A percentile compares a stretch with the other conserved stretches of the same genome.
phyloP scores from a whole-genome alignment of 164 flowering plant species.

The Cinnamomum chago region DNA sequence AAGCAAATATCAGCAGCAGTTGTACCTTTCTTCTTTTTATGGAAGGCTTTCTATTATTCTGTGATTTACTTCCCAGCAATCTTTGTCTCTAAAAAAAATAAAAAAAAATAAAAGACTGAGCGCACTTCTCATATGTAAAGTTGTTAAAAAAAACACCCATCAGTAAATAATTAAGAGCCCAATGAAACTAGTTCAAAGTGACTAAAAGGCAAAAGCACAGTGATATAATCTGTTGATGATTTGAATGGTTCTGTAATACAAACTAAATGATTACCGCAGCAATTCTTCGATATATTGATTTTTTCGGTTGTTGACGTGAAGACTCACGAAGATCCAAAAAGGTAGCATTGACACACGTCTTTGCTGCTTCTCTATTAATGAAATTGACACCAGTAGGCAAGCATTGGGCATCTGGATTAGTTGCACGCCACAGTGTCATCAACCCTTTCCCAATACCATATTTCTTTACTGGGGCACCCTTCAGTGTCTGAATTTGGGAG shows the following conservation, averaged over 20 bases:
- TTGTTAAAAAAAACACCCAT: background rate
- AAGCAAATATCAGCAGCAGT: background rate
- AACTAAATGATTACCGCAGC: constrained; percentile 29
- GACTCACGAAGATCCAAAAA: constrained; percentile 13
- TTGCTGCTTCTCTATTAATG: constrained; percentile 13
- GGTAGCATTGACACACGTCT: constrained; percentile 8
- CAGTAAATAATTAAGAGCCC: background rate
- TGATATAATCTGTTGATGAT: background rate
- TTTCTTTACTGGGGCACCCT: constrained; percentile 31
- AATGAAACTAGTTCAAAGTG: background rate
- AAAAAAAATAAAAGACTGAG: background rate
- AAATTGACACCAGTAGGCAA: constrained; percentile 35
- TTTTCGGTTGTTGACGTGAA: constrained; percentile 17
- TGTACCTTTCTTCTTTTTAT: constrained; percentile 50
- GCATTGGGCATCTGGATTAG: constrained; percentile 41
- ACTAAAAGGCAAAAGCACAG: background rate
- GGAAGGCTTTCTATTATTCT: constrained; percentile 47
- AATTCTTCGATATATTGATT: constrained; percentile 21
- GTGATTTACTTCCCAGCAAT: constrained; percentile 31
- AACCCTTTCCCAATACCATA: constrained; percentile 84
- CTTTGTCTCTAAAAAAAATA: constrained; percentile 32
- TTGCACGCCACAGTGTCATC: constrained; percentile 64
- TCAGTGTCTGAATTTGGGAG: constrained; percentile 15
- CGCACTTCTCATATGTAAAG: background rate
- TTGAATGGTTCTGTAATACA: background rate